Evolutionary conservation across 768 basidiomycete genomes (phyloP).

Genomic region (Lentinula boryana): DNA sequence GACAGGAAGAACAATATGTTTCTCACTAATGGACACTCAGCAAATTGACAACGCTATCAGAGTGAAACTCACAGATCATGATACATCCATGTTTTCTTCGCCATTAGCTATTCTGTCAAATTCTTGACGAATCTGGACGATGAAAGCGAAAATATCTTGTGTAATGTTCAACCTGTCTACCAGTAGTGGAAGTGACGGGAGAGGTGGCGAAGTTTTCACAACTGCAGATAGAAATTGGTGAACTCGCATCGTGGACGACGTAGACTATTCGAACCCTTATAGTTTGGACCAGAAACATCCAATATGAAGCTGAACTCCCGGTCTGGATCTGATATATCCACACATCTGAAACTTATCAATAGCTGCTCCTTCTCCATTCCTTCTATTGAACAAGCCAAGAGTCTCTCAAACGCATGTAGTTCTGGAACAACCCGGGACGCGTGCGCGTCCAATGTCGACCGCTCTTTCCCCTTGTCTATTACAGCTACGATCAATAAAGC

Average conservation of each 20-base stretch:
- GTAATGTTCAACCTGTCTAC: constrained; percentile 68
- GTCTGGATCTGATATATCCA: constrained; percentile 53
- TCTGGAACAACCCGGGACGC: constrained; percentile 50
- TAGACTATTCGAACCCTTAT: constrained; percentile 48
- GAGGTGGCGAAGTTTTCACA: constrained; percentile 68
- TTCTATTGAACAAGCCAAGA: constrained; percentile 64
- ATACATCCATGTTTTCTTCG: not conserved
- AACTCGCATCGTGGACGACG: not conserved
- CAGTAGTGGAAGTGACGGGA: constrained; percentile 62
- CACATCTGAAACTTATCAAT: constrained; percentile 62
- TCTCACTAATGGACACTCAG: not conserved
- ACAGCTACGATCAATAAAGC: not conserved
- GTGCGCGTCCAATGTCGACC: constrained; percentile 44
- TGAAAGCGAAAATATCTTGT: constrained; percentile 65
- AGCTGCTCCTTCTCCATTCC: constrained; percentile 70
- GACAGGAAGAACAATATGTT: not conserved
- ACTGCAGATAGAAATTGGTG: constrained; percentile 38
- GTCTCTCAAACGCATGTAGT: constrained; percentile 47
- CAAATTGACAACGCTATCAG: not conserved
- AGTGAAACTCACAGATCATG: not conserved
- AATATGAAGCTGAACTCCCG: constrained; percentile 71
- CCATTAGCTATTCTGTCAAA: constrained; percentile 19
- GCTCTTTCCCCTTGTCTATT: constrained; percentile 66
- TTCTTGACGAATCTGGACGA: constrained; percentile 56
- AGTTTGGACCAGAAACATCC: constrained; percentile 58